These are phyloP conservation scores for Botrytis pseudocinerea DNA, from an alignment of 2,329 filamentous ascomycete genomes.

Conservation along the genomic window DNA sequence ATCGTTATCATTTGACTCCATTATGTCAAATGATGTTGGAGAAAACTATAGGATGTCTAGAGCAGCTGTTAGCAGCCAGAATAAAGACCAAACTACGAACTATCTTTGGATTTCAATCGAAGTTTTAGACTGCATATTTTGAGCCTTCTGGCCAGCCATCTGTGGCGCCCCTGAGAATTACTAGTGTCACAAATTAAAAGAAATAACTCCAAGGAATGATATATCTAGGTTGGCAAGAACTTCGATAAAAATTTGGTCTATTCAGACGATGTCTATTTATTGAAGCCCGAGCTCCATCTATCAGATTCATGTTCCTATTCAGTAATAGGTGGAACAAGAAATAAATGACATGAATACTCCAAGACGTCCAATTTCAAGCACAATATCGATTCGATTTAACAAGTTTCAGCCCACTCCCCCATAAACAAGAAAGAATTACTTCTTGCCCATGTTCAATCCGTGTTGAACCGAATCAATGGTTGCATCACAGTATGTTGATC, in stretches of 20 bases:
- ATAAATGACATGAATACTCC: neutral
- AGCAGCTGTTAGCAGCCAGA: neutral
- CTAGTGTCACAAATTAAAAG: neutral
- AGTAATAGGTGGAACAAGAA: neutral
- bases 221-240: neutral
- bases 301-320: neutral
- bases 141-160: neutral
- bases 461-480: constrained; percentile 18
- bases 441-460: constrained; percentile 21
- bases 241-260: neutral
- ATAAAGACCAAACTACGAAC: neutral
- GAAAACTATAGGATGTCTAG: too few species aligned
- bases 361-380: neutral
- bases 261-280: constrained; percentile 1
- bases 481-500: constrained; percentile 22
- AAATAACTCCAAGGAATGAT: neutral
- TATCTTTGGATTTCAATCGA: neutral
- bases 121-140: neutral
- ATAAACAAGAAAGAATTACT: neutral
- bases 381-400: neutral
- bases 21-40: neutral
- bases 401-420: neutral
- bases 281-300: neutral
- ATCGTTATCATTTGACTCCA: neutral
- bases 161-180: too few species aligned